A percentile compares a stretch with the other conserved stretches of the same genome.
phyloP scores from a whole-genome alignment of 176 grass and related monocot species.

The Ensete glaucum region DNA sequence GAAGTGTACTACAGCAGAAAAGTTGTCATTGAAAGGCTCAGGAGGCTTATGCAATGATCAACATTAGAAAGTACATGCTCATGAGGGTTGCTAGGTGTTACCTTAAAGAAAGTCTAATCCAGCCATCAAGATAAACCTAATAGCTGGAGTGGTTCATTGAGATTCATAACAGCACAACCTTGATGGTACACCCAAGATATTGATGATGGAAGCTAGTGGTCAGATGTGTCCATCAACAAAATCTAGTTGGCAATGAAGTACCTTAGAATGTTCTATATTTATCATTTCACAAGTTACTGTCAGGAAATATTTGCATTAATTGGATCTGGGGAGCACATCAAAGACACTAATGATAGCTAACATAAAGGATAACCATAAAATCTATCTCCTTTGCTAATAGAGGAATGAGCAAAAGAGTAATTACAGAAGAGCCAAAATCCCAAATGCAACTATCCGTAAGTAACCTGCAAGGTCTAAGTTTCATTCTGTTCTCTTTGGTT shows the following conservation, averaged over 20 bases:
- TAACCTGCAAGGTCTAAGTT: too few species aligned
- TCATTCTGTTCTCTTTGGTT: too few species aligned
- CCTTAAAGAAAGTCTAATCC: not conserved
- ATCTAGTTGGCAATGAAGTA: not conserved
- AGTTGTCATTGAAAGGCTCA: not conserved
- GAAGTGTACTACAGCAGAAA: too few species aligned
- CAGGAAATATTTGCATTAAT: not conserved
- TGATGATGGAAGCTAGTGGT: not conserved
- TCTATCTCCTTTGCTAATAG: too few species aligned
- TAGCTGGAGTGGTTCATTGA: too few species aligned
- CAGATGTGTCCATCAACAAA: not conserved
- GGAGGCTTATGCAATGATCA: not conserved
- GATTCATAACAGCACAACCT: too few species aligned
- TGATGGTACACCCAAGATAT: not conserved
- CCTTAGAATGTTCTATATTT: not conserved
- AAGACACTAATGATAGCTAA: not conserved
- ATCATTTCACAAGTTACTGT: not conserved
- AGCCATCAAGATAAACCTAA: not conserved
- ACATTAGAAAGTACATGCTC: not conserved
- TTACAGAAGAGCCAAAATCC: too few species aligned
- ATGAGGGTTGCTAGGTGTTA: not conserved
- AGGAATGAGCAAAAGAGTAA: too few species aligned
- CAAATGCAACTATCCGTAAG: too few species aligned
- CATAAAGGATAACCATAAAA: too few species aligned
- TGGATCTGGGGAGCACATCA: not conserved